Conservation (phyloP, 2,329 filamentous ascomycete species). For the Fusarium sp. region DNA sequence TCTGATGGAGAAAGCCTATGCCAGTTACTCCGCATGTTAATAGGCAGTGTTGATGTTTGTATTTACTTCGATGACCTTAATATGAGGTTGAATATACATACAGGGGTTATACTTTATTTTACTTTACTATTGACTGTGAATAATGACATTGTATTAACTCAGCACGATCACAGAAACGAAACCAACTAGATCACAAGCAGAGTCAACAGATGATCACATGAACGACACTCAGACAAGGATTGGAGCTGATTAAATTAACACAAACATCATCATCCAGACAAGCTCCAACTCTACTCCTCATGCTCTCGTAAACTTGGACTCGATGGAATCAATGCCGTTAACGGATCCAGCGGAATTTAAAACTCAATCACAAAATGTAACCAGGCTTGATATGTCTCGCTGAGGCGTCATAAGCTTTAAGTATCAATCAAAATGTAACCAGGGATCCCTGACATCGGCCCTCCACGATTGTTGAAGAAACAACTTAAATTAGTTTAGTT, state of each 20-base stretch:
- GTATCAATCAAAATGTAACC: too few species aligned
- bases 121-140: neutral
- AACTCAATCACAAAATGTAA: neutral
- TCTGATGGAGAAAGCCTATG: neutral
- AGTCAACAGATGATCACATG: neutral
- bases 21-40: neutral
- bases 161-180: neutral
- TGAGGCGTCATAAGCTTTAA: too few species aligned
- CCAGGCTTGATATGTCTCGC: too few species aligned
- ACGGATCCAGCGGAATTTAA: neutral
- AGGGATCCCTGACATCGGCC: neutral
- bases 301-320: neutral
- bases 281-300: neutral
- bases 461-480: neutral
- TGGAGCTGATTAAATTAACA: neutral
- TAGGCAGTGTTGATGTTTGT: neutral
- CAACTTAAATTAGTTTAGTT: neutral
- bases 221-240: neutral
- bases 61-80: neutral
- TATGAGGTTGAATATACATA: neutral
- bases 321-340: too few species aligned
- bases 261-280: fast-evolving
- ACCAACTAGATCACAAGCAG: neutral
- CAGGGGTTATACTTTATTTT: neutral
- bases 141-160: too few species aligned